Percentiles rank a stretch among this genome's conserved stretches.
Evolutionary conservation across 2,329 filamentous ascomycete species (phyloP).

Genomic region (Microcyclosporella mali): DNA sequence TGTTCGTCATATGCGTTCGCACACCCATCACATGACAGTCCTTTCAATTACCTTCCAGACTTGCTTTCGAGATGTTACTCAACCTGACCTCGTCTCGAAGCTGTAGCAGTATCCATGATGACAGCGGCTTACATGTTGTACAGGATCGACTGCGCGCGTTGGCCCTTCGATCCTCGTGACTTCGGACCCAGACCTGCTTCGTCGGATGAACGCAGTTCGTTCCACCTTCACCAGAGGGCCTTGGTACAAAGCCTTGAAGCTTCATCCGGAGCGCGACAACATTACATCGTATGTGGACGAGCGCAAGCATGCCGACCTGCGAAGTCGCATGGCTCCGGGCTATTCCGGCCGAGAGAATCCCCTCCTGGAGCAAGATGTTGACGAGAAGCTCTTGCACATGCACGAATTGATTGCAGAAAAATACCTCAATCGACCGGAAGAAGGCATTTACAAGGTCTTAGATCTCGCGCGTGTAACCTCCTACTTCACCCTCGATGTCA

Average conservation of each 20-base stretch:
- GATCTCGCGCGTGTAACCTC: conserved; percentile 33
- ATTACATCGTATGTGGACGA: conserved; percentile 37
- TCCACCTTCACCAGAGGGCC: conserved; percentile 32
- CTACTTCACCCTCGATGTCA: conserved; percentile 40
- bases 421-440: conserved; percentile 30
- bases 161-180: conserved; percentile 35
- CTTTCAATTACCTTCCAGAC: background rate
- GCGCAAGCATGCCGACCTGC: conserved; percentile 33
- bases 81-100: conserved; percentile 1
- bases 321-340: conserved; percentile 33
- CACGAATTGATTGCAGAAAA: conserved; percentile 30
- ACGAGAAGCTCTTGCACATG: conserved; percentile 31
- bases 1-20: background rate
- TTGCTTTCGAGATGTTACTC: conserved; percentile 1
- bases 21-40: conserved; percentile 1
- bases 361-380: conserved; percentile 34
- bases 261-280: conserved; percentile 37
- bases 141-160: conserved; percentile 36
- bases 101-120: background rate
- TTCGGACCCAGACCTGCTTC: conserved; percentile 32
- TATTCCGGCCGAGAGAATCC: conserved; percentile 38
- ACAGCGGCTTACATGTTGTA: conserved; percentile 10
- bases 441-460: conserved; percentile 28
- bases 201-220: conserved; percentile 35
- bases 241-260: conserved; percentile 34